Evolutionary conservation across 129 eudicot genomes (phyloP).

Genomic region (Flaveria brownii): DNA sequence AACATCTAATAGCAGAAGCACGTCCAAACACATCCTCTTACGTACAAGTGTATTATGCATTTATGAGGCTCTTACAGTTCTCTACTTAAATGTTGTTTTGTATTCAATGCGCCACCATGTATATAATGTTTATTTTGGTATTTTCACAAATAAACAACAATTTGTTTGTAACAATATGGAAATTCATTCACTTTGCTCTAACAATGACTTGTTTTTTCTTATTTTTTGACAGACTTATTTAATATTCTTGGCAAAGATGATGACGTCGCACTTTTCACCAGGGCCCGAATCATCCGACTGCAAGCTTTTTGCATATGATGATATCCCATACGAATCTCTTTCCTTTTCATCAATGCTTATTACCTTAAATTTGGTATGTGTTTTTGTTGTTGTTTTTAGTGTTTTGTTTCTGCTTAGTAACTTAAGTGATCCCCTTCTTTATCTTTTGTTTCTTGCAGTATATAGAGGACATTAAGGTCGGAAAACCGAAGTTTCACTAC

Average conservation of each 20-base stretch:
- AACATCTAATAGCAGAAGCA: no score
- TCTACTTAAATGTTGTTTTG: no score
- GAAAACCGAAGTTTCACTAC: conserved; percentile 81
- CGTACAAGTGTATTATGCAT: no score
- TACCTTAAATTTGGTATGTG: conserved; percentile 68
- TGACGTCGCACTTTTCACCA: conserved; percentile 77
- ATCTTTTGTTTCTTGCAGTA: conserved; percentile 50
- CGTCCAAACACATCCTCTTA: no score
- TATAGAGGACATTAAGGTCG: conserved; percentile 71
- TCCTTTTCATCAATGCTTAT: conserved; percentile 94
- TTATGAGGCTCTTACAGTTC: no score
- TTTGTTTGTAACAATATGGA: neutral
- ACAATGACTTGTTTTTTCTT: neutral
- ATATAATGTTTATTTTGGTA: neutral
- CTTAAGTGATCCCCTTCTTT: neutral
- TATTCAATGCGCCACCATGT: neutral
- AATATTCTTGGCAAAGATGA: conserved; percentile 83
- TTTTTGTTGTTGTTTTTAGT: conserved; percentile 1
- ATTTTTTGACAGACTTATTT: conserved; percentile 65
- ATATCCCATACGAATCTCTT: conserved; percentile 85
- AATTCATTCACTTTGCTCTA: conserved; percentile 2
- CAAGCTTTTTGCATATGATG: conserved; percentile 73
- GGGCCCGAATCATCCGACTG: conserved; percentile 92
- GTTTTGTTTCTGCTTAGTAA: conserved; percentile 2
- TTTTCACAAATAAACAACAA: neutral